Percentiles rank a stretch among this genome's conserved stretches.
Conservation (phyloP, 2,329 filamentous ascomycete species). For the Tolypocladium tropicale region DNA sequence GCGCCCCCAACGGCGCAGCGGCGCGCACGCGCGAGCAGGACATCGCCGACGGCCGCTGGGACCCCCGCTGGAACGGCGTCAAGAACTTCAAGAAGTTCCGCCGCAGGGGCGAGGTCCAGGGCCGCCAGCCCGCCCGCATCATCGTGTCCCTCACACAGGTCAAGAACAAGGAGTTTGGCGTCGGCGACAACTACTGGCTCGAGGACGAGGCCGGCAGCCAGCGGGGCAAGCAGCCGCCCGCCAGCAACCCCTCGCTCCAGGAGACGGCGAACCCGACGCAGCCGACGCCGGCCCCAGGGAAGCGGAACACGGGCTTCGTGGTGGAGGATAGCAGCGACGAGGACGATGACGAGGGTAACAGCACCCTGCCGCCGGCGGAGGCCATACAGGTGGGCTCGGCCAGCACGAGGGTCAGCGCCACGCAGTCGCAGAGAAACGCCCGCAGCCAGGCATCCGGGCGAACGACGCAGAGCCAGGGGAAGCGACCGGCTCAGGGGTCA, state of each 20-base stretch:
- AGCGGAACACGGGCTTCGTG: conserved; percentile 13
- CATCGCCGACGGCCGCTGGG: conserved; percentile 55
- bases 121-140: conserved; percentile 35
- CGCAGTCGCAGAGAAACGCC: conserved; percentile 17
- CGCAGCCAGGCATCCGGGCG: conserved; percentile 14
- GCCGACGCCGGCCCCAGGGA: conserved; percentile 6
- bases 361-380: neutral
- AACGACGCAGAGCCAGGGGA: conserved; percentile 15
- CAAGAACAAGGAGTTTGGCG: conserved; percentile 59
- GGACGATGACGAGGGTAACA: conserved; percentile 14
- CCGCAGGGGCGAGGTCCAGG: conserved; percentile 38
- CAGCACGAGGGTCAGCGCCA: conserved; percentile 10
- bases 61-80: conserved; percentile 83
- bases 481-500: conserved; percentile 22
- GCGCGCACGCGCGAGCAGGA: conserved; percentile 34
- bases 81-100: conserved; percentile 94
- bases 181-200: conserved; percentile 70
- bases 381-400: conserved; percentile 12
- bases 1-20: conserved; percentile 16
- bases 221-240: conserved; percentile 11
- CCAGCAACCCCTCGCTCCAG: conserved; percentile 11
- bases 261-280: conserved; percentile 2
- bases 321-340: conserved; percentile 27
- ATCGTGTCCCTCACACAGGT: conserved; percentile 66
- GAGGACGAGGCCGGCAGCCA: conserved; percentile 36